Evolutionary conservation across 768 basidiomycete species (phyloP).

Genomic region (Dacryopinax spathularia): DNA sequence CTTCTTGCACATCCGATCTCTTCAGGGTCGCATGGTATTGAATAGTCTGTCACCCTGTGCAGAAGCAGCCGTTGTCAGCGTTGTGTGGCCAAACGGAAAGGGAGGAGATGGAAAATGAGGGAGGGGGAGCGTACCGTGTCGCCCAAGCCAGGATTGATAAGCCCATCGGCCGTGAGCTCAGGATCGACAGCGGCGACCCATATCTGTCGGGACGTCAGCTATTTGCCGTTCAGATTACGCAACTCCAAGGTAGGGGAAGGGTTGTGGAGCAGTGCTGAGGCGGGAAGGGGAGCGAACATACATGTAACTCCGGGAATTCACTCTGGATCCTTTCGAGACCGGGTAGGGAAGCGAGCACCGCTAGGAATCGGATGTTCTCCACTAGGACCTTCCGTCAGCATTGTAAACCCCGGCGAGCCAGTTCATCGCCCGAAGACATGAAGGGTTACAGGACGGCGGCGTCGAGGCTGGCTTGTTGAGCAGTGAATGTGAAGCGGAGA

Average conservation of each 20-base stretch:
- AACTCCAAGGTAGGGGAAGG: not conserved
- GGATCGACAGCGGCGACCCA: conserved; percentile 77
- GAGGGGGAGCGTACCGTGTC: conserved; percentile 55
- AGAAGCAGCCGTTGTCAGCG: not conserved
- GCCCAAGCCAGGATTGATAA: conserved; percentile 81
- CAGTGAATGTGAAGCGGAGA: too few relatives aligned
- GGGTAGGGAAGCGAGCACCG: conserved; percentile 60
- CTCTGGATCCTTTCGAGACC: conserved; percentile 54
- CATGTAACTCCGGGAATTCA: conserved; percentile 70
- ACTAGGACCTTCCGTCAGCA: conserved; percentile 28
- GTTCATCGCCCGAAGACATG: too few relatives aligned
- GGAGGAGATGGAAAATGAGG: not conserved
- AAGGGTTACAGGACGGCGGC: too few relatives aligned
- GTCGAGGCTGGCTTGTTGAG: too few relatives aligned
- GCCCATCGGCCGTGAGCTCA: conserved; percentile 52
- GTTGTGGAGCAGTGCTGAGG: conserved; percentile 6
- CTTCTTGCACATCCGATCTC: too few relatives aligned
- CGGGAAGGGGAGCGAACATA: conserved; percentile 20
- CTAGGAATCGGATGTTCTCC: conserved; percentile 63
- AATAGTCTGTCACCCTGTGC: conserved; percentile 71
- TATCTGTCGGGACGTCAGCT: conserved; percentile 35
- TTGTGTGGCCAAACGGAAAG: not conserved
- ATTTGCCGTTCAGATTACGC: not conserved
- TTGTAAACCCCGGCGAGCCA: too few relatives aligned
- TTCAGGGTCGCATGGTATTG: conserved; percentile 34